These are phyloP conservation scores for Wilcoxina mikolae DNA, from an alignment of 495 filamentous ascomycete species.

Conservation along the genomic window DNA sequence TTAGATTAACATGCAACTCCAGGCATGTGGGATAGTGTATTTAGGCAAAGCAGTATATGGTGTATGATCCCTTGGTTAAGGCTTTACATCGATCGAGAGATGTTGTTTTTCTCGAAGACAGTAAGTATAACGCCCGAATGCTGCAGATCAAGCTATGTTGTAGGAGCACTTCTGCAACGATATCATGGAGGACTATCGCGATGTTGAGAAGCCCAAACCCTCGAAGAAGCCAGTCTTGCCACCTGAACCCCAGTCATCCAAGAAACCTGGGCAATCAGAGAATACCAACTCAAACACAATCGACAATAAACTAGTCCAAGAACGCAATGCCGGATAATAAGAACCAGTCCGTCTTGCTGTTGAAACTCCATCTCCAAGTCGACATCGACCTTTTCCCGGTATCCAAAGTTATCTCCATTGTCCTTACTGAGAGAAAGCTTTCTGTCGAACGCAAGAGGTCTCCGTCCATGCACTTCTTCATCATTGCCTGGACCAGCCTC, in stretches of 20 bases:
- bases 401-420: too few species aligned
- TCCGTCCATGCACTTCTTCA: too few species aligned
- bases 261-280: not conserved
- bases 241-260: not conserved
- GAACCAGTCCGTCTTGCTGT: too few species aligned
- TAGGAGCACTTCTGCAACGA: not conserved
- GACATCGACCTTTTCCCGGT: too few species aligned
- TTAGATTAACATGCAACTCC: not conserved
- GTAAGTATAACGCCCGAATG: not conserved
- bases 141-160: not conserved
- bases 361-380: too few species aligned
- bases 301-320: not conserved
- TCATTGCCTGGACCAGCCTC: too few species aligned
- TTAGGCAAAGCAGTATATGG: not conserved
- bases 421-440: too few species aligned
- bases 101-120: constrained; percentile 1
- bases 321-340: too few species aligned
- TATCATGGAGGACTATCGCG: not conserved
- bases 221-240: not conserved
- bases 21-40: not conserved
- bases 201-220: too few species aligned
- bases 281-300: not conserved
- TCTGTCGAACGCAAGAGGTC: too few species aligned
- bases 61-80: not conserved
- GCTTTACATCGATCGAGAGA: not conserved